Percentiles rank a stretch among this genome's conserved stretches.
These are phyloP conservation scores for Chrysopogon serrulatus DNA, from an alignment of 176 grass and related monocot species.

Conservation along the genomic window DNA sequence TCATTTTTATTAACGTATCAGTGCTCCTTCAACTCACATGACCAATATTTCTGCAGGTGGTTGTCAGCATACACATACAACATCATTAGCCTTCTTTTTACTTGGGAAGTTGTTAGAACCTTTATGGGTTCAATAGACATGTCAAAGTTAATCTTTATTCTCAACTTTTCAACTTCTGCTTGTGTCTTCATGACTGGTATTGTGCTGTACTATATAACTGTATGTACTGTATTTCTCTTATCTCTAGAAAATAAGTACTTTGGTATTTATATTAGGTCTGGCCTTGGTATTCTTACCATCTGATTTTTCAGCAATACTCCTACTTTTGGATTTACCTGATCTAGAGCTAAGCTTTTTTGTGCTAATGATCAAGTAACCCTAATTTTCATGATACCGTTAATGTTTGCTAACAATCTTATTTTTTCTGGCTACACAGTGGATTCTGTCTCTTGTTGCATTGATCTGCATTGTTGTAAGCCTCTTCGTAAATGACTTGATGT, in stretches of 20 bases:
- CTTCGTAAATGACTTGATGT: constrained; percentile 55
- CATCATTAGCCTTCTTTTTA: constrained; percentile 76
- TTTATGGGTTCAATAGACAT: constrained; percentile 89
- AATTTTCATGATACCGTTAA: neutral
- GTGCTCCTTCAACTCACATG: too few species aligned
- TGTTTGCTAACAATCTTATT: constrained; percentile 13
- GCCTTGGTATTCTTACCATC: neutral
- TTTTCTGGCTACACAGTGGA: constrained; percentile 52
- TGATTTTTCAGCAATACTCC: constrained; percentile 68
- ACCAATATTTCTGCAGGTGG: constrained; percentile 43
- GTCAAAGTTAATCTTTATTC: constrained; percentile 82
- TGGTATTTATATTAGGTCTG: neutral
- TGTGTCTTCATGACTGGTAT: constrained; percentile 83
- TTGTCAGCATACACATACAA: too few species aligned
- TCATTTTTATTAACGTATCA: neutral
- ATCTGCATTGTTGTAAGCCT: constrained; percentile 62
- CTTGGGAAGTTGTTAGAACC: constrained; percentile 85
- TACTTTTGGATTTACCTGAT: constrained; percentile 88
- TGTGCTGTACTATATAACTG: constrained; percentile 75
- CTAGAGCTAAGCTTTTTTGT: constrained; percentile 66
- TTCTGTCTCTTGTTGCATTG: constrained; percentile 63
- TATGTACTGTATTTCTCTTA: constrained; percentile 47
- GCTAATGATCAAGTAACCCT: constrained; percentile 60
- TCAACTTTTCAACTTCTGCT: constrained; percentile 77
- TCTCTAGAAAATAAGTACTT: neutral